Evolutionary conservation across 208 protist genomes (phyloP), one percentile per base, ranked within the genome.

Genomic region (Trypanosoma scelopori): DNA sequence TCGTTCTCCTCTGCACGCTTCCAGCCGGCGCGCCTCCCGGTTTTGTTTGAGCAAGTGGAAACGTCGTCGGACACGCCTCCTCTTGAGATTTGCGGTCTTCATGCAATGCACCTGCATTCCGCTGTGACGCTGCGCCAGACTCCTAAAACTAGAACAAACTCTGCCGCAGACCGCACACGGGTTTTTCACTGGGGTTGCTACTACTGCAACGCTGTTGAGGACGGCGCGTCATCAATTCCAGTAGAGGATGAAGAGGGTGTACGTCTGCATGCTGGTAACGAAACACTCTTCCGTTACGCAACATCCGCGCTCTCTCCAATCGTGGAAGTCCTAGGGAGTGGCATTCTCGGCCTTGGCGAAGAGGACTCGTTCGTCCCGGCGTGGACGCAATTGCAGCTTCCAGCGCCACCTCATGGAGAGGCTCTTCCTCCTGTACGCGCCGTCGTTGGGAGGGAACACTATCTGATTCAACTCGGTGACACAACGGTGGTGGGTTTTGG

Each of bases 121-220:
- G 59, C 76, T 42, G 79, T 89, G 18, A 63, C 73, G 28, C 57
- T 95, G 5, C 50, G 60, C 4, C 30, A 70, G 3, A 49, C 5
- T 22, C 43, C 25, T 37, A 15, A 23, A 65, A 59, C 3, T 22
- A 30, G 53, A 30, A 25, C 11, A 12, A 22, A 62, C 18, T 23
- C 22, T 7, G 45, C 23, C 25, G 53, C 6, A 0, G 50, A 20
- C 23, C 22, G 22, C 12, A 63, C 16, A 3, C 22, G 41, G 23
- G 71, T 77, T 18, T 76, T 84, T 20, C 87, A 96, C 41, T 96
- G 85, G 82, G 90, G 90, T 16, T 96, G 90, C 62, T 96, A 93
- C 69, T 96, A 93, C 67, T 82, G 75, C 71, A 56, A 62, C 47
- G 80, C 69, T 27, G 59, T 92, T 15, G 87, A 96, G 50, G 87